Conservation (phyloP, 768 basidiomycete species). For the Calocera viscosa region DNA sequence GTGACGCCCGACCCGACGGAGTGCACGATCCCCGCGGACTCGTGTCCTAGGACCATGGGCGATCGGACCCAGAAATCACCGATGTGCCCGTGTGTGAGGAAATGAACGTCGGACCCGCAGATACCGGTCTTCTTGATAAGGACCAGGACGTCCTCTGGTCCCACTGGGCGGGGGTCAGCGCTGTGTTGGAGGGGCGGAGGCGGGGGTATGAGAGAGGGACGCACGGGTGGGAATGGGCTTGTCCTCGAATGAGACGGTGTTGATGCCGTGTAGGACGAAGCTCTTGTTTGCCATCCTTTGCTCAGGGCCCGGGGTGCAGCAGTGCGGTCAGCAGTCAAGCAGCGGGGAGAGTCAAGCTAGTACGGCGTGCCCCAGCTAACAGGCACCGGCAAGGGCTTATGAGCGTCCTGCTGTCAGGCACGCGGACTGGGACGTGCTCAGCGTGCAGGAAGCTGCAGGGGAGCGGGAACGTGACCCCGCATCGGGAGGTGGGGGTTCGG, state of each 20-base stretch:
- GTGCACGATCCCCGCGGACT: slow-evolving; percentile 65
- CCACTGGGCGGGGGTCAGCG: slow-evolving; percentile 32
- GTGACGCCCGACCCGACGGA: slow-evolving; percentile 66
- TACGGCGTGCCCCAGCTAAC: no score
- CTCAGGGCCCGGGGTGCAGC: no score
- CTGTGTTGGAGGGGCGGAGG: not conserved
- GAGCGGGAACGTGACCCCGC: no score
- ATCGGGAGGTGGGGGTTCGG: no score
- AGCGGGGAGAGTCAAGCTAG: no score
- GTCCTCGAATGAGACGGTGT: slow-evolving; percentile 58
- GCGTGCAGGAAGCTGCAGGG: no score
- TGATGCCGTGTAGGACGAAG: slow-evolving; percentile 59
- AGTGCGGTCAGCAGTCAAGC: no score
- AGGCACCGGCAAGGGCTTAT: no score
- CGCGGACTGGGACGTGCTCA: no score
- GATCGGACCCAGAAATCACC: slow-evolving; percentile 62
- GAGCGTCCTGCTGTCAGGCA: no score
- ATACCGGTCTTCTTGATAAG: slow-evolving; percentile 90
- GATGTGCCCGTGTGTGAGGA: slow-evolving; percentile 11
- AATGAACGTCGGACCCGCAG: slow-evolving; percentile 71
- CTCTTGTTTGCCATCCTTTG: slow-evolving; percentile 55
- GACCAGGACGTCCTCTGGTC: slow-evolving; percentile 71
- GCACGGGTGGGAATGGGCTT: slow-evolving; percentile 58
- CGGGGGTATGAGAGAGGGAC: slow-evolving; percentile 16
- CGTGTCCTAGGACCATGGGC: slow-evolving; percentile 90